These are phyloP conservation scores for Penicillium sp. DNA, from an alignment of 2,329 filamentous ascomycete species.

Conservation along the genomic window DNA sequence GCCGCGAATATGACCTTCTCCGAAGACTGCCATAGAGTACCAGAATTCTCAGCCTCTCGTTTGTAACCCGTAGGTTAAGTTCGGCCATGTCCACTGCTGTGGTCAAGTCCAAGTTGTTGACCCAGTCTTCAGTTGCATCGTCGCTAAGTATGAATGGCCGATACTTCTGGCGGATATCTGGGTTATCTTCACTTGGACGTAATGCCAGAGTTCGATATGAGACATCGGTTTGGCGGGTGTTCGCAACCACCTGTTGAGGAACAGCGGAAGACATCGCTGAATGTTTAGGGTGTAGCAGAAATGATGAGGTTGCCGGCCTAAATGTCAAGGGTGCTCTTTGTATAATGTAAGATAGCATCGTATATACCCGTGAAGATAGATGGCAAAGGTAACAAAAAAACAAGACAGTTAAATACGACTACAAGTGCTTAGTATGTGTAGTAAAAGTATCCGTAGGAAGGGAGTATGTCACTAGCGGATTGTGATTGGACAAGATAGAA, in stretches of 20 bases:
- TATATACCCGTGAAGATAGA: too few species aligned
- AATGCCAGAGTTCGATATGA: slow-evolving; percentile 45
- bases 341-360: neutral
- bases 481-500: too few species aligned
- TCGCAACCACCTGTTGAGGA: neutral
- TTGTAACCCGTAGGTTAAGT: slow-evolving; percentile 42
- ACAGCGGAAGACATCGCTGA: slow-evolving; percentile 3
- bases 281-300: neutral
- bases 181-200: slow-evolving; percentile 48
- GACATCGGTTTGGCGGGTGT: neutral
- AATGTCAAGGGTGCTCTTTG: neutral
- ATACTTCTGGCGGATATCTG: slow-evolving; percentile 49
- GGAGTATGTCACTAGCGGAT: too few species aligned
- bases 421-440: too few species aligned
- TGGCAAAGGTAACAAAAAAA: too few species aligned
- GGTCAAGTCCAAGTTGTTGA: slow-evolving; percentile 55
- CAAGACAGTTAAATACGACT: too few species aligned
- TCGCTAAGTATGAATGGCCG: slow-evolving; percentile 56
- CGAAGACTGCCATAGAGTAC: slow-evolving; percentile 63
- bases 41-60: slow-evolving; percentile 54
- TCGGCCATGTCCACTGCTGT: slow-evolving; percentile 54
- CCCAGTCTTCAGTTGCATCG: slow-evolving; percentile 52
- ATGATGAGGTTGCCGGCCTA: neutral
- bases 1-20: slow-evolving; percentile 57
- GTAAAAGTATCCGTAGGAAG: too few species aligned